Percentiles rank a stretch among this genome's conserved stretches.
Evolutionary conservation across 495 filamentous ascomycete species (phyloP).

Genomic region (Neurospora cerealis): DNA sequence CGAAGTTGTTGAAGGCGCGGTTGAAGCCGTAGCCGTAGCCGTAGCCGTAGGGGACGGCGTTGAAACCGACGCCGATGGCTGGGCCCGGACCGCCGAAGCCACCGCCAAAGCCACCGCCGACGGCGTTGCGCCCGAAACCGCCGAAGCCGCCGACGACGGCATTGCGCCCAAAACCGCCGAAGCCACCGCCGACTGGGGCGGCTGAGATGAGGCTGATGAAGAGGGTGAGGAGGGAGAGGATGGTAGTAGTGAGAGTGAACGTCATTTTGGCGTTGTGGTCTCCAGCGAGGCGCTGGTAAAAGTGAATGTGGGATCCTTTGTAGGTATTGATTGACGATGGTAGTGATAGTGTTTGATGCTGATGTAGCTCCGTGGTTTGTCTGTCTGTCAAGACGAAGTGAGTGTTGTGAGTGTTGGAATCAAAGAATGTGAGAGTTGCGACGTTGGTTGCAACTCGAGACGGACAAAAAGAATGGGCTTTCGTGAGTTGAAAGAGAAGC

Average conservation of each 20-base stretch:
- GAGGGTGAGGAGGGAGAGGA: neutral
- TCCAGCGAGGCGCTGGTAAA: neutral
- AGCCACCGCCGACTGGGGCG: neutral
- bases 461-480: neutral
- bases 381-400: neutral
- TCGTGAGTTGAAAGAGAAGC: neutral
- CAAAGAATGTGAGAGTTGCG: neutral
- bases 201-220: neutral
- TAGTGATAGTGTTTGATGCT: neutral
- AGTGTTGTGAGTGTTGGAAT: neutral
- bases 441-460: neutral
- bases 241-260: neutral
- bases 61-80: neutral
- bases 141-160: neutral
- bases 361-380: neutral
- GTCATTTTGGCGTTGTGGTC: neutral
- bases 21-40: neutral
- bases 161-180: neutral
- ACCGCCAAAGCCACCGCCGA: conserved; percentile 32
- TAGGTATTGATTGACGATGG: neutral
- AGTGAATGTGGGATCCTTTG: neutral
- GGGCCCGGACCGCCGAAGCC: too few species aligned
- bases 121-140: neutral
- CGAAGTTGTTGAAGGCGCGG: neutral
- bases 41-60: neutral